Base-by-base conservation (phyloP, 495 filamentous ascomycete species). In the Halenospora varia region DNA sequence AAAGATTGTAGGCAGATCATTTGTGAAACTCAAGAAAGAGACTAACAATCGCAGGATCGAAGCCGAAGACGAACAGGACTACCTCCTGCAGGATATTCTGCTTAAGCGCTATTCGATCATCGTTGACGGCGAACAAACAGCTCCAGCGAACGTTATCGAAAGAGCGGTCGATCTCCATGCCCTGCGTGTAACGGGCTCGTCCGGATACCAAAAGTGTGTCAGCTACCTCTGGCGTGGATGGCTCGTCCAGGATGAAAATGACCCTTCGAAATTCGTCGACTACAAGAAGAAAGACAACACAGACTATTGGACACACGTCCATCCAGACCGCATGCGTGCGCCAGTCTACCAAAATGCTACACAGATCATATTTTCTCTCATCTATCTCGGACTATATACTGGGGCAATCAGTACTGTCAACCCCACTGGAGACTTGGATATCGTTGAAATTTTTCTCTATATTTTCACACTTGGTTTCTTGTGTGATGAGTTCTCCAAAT, bases 191-290 rank as follows among this genome's bases (percentile, higher is more conserved):
- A 97, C 97, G 57, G 88, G 89, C 15, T 90, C 87, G 13, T 89
- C 89, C 1, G 92, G 93, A n/a, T 98, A 96, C 65, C 94, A 98
- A 65, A 61, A 87, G 70, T 97, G 93, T 66, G 89, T 97, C 65
- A 81, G 77, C 46, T 92, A 90, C 64, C 85, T 98, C 48, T 98
- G 94, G 94, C 82, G 81, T 55, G 94, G 94, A 41, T 98, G 94
- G 94, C 79, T 96, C n/a, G 82, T 93, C 10, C 94, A 97, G 66
- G 89, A 97, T 59, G 88, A 96, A 54, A 81, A 88, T 41, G 91
- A 97, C 63, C 90, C 92, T 3, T 82, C 84, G 11, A 85, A 82
- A 22, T 98, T 97, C 63, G 80, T 96, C 23, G 83, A 88, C 62
- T 98, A 96, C 73, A 80, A 82, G 64, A 73, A 88, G 15, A 88